phyloP scores from a whole-genome alignment of 305 asterid species.

The Rubia balearica region DNA sequence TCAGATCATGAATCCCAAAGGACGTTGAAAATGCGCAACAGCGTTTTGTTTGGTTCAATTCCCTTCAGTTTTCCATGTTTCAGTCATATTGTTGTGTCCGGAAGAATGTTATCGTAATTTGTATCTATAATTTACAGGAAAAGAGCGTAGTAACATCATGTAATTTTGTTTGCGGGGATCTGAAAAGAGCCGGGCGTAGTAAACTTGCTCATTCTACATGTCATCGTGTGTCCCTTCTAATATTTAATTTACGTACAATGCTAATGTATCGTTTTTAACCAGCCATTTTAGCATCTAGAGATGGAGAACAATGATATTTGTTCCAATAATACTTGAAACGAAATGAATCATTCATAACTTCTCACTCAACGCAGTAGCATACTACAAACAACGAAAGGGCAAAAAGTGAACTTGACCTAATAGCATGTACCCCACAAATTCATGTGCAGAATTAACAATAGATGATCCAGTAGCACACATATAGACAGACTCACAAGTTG shows the following conservation, averaged over 20 bases:
- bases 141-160: slow-evolving; percentile 19
- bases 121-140: slow-evolving; percentile 22
- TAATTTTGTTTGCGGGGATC: neutral
- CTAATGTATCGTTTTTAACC: neutral
- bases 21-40: slow-evolving; percentile 40
- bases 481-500: slow-evolving; percentile 11
- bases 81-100: slow-evolving; percentile 10
- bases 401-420: neutral
- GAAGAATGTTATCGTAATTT: slow-evolving; percentile 21
- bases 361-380: neutral
- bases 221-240: neutral
- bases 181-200: neutral
- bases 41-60: neutral
- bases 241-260: neutral
- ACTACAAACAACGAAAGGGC: neutral
- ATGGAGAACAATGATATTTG: neutral
- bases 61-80: slow-evolving; percentile 17
- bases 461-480: slow-evolving; percentile 7
- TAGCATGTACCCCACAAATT: neutral
- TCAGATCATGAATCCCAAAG: slow-evolving; percentile 94
- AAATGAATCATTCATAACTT: neutral
- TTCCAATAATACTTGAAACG: neutral
- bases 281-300: neutral
- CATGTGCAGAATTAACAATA: neutral
- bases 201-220: neutral